phyloP scores from a whole-genome alignment of 768 basidiomycete species.

The Leucocoprinus leucothites region DNA sequence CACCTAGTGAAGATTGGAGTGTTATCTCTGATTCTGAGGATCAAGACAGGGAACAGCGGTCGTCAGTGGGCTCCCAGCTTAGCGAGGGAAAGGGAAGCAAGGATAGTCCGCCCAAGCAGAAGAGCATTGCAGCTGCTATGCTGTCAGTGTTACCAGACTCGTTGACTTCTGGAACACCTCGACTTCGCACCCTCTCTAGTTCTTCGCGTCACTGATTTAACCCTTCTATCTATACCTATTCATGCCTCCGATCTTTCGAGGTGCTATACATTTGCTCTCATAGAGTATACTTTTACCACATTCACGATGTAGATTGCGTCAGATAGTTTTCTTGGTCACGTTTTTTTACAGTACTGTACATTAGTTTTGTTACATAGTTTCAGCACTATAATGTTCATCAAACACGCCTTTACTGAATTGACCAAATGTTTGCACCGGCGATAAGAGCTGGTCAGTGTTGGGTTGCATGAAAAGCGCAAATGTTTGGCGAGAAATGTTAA shows the following conservation, averaged over 20 bases:
- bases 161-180: conserved; percentile 38
- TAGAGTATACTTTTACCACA: background rate
- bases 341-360: conserved; percentile 10
- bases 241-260: background rate
- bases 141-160: conserved; percentile 61
- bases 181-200: conserved; percentile 37
- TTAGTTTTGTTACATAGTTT: conserved; percentile 24
- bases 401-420: conserved; percentile 86
- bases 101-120: conserved; percentile 49
- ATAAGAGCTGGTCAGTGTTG: conserved; percentile 73
- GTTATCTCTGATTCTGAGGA: conserved; percentile 74
- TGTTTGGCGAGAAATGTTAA: conserved; percentile 75
- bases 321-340: background rate
- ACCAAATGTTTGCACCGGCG: conserved; percentile 75
- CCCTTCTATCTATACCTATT: background rate
- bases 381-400: conserved; percentile 44
- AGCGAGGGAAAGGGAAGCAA: conserved; percentile 34
- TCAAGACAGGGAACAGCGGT: conserved; percentile 39
- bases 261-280: background rate
- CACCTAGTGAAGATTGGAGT: conserved; percentile 83
- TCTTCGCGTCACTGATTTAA: conserved; percentile 14
- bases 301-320: conserved; percentile 4
- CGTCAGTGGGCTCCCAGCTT: conserved; percentile 50
- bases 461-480: conserved; percentile 91
- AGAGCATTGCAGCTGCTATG: conserved; percentile 59